Evolutionary conservation across 2,329 filamentous ascomycete genomes (phyloP), one percentile per base, ranked within the genome.

Genomic region (Rutstroemia sydowiana): DNA sequence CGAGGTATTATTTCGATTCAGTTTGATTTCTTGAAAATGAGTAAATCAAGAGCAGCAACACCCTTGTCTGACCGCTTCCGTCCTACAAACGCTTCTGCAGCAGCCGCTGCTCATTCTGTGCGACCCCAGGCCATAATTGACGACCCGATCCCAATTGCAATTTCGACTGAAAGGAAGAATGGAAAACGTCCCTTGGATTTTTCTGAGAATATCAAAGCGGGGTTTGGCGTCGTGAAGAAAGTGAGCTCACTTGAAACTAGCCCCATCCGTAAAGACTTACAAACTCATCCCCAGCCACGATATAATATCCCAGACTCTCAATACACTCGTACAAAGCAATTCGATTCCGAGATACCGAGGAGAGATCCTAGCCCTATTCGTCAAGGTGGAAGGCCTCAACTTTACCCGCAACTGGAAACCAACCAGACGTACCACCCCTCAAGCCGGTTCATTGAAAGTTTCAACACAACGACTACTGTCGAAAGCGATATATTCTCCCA

Each of bases 401-500:
- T 20, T 3, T 21, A n/a, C 11, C 9, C 11, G 18, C 40, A 36
- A 50, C 5, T 11, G 2, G 45, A 21, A 21, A 39, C 8, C 21
- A 16, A 30, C 21, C 21, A 30, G 21, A 23, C 16, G 23, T 26
- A 26, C 8, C 23, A 26, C 4, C 23, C 23, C 23, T 8, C 23
- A 4, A 26, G 23, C 4, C 4, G 8, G 4, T 26, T 26, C 8
- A 26, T 26, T 8, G 23, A 26, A 7, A 60, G 58, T 43, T 63
- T 64, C 42, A 49, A 52, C 2, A 61, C 60, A 1, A 37, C 47
- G 32, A 61, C 60, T 1, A 37, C 47, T 37, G 32, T 51, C 2
- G 58, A 59, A 1, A 39, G 42, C 21, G 32, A 8, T 26, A 26
- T 52, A 2, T 62, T 62, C 30, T 61, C 60, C 8, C 39, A 51